Evolutionary conservation across 2,329 filamentous ascomycete genomes (phyloP).

Genomic region (Mycosphaerella sp.): DNA sequence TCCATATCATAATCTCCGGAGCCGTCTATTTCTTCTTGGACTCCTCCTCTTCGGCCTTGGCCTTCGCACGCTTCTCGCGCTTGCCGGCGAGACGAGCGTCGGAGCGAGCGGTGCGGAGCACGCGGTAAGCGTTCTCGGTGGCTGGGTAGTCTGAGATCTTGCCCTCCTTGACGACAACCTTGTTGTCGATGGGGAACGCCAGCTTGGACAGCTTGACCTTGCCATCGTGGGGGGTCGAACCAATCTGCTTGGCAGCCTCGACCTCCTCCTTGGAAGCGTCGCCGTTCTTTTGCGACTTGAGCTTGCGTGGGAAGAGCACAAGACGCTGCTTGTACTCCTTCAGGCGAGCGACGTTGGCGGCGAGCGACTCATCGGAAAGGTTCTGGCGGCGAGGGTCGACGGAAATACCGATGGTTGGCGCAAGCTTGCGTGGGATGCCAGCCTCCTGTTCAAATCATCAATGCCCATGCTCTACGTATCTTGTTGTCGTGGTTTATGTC

Average conservation of each 20-base stretch:
- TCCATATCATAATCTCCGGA: conserved; percentile 8
- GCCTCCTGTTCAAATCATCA: conserved; percentile 59
- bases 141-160: conserved; percentile 62
- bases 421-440: conserved; percentile 88
- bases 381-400: conserved; percentile 97
- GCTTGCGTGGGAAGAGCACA: conserved; percentile 95
- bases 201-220: conserved; percentile 38
- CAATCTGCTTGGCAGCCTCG: conserved; percentile 56
- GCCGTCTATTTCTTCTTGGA: conserved; percentile 69
- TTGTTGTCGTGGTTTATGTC: conserved; percentile 1
- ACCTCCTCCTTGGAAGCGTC: conserved; percentile 80
- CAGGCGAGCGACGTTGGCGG: conserved; percentile 92
- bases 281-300: conserved; percentile 87
- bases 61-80: conserved; percentile 88
- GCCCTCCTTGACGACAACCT: conserved; percentile 69
- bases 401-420: conserved; percentile 91
- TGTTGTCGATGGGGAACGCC: conserved; percentile 66
- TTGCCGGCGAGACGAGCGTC: conserved; percentile 74
- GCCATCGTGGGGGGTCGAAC: conserved; percentile 42
- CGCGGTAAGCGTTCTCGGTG: conserved; percentile 81
- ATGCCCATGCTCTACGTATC: conserved; percentile 15
- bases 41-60: conserved; percentile 74
- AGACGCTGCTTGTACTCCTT: conserved; percentile 95
- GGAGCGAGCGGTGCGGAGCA: conserved; percentile 75
- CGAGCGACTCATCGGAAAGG: conserved; percentile 90